These are phyloP conservation scores for Fusarium coicis DNA, from an alignment of 2,329 filamentous ascomycete genomes.

Conservation along the genomic window DNA sequence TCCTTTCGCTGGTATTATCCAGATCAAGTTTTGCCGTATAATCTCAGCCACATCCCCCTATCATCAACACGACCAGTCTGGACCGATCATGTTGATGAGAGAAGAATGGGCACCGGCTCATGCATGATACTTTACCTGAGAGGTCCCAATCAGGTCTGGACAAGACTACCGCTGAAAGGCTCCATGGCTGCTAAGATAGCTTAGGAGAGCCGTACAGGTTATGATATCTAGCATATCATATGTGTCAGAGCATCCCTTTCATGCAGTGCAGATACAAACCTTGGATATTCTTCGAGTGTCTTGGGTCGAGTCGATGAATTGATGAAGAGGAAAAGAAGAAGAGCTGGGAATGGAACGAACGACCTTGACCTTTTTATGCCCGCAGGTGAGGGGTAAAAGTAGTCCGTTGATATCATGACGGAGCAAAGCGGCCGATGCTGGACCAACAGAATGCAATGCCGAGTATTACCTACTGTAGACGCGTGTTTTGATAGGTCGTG, in stretches of 20 bases:
- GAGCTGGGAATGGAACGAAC: not conserved
- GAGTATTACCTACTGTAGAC: slow-evolving; percentile 22
- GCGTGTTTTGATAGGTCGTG: slow-evolving; percentile 7
- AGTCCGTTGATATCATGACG: slow-evolving; percentile 34
- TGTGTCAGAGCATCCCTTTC: slow-evolving; percentile 31
- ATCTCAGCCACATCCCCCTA: slow-evolving; percentile 70
- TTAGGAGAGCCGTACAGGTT: slow-evolving; percentile 41
- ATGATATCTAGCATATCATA: slow-evolving; percentile 39
- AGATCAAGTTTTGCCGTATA: slow-evolving; percentile 98
- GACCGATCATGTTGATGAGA: not conserved
- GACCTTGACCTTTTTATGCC: slow-evolving; percentile 33
- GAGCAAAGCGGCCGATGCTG: slow-evolving; percentile 20
- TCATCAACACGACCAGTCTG: not conserved
- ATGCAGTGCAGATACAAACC: slow-evolving; percentile 30
- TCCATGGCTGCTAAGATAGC: slow-evolving; percentile 44
- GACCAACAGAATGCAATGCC: slow-evolving; percentile 33
- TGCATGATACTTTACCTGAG: slow-evolving; percentile 63
- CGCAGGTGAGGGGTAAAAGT: slow-evolving; percentile 43
- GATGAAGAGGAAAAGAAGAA: slow-evolving; percentile 4
- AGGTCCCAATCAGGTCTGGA: slow-evolving; percentile 51
- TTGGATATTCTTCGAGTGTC: slow-evolving; percentile 7
- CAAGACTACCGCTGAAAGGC: slow-evolving; percentile 51
- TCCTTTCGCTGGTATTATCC: slow-evolving; percentile 99
- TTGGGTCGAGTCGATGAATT: not conserved
- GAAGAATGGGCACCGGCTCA: slow-evolving; percentile 69